Percentiles rank a stretch among this genome's conserved stretches.
Evolutionary conservation across 192 early-diverging fungal species (phyloP).

Genomic region (Backusella tuberculispora): DNA sequence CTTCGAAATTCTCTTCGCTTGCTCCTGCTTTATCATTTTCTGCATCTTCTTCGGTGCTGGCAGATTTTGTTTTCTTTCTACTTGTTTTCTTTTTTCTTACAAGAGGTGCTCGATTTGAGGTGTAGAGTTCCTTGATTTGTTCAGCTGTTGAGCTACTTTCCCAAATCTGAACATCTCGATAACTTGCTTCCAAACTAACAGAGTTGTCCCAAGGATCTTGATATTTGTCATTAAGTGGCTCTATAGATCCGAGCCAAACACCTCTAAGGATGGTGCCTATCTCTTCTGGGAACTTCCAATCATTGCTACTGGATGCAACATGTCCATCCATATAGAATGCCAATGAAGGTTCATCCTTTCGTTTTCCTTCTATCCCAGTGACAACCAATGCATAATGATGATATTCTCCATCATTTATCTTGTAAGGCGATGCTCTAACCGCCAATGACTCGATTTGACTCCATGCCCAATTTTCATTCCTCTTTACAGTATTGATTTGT

Average conservation of each 20-base stretch:
- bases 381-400: conserved; percentile 39
- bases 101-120: not conserved
- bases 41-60: not conserved
- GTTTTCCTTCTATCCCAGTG: not conserved
- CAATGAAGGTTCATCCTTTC: conserved; percentile 1
- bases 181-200: conserved; percentile 28
- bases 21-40: not conserved
- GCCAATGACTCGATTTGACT: not conserved
- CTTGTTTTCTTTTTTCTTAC: not conserved
- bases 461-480: conserved; percentile 12
- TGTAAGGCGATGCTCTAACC: not conserved
- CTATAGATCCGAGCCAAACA: conserved; percentile 41
- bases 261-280: conserved; percentile 27
- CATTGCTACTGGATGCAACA: conserved; percentile 26
- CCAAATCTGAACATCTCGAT: conserved; percentile 37
- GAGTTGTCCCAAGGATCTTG: conserved; percentile 40
- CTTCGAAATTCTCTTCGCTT: not conserved
- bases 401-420: not conserved
- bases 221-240: conserved; percentile 35
- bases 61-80: not conserved
- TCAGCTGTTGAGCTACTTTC: conserved; percentile 4
- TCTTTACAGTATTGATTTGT: not conserved
- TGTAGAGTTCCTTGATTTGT: not conserved
- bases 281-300: conserved; percentile 26
- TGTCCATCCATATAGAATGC: conserved; percentile 40